Base-by-base conservation (phyloP, 495 filamentous ascomycete species). In the Astrothelium subdiscretum region DNA sequence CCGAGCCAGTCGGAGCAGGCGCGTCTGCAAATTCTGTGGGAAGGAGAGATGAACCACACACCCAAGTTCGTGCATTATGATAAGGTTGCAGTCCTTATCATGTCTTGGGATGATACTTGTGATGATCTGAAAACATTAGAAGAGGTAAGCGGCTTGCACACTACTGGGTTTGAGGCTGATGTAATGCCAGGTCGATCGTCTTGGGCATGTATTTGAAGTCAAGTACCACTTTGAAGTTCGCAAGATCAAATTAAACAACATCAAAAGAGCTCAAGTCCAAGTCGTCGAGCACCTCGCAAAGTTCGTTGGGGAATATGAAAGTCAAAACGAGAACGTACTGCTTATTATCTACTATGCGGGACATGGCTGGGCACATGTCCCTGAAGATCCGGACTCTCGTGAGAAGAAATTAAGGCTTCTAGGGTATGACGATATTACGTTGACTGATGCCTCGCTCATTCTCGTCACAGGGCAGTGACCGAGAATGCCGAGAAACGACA, bases 271-370 rank as follows among this genome's bases (percentile, higher is more conserved):
- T 15, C 48, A 54, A 29, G 15, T 5, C 4, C 48, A 54, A 15
- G 29, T 54, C 20, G 10, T n/a, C 15, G 5, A 32, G 31, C 31
- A 35, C 31, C 51, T 68, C 35, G 63, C 40, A 10, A 31, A 66
- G n/a, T 68, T 65, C 38, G 63, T 66, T 10, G 3, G 31, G 0
- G 48, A 54, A 6, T 54, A 4, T 29, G 54, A 65, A 10, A 44
- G 54, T 42, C 59, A 65, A 24, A 57, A 27, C 20, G 15, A 38
- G 8, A 29, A 59, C 31, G 57, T 59, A 26, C 57, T 68, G 0
- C 52, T 68, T 1, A 68, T 68, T 22, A 62, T 68, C 1, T 68
- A 68, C 44, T 68, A 68, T 59, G 66, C 66, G 26, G 66, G 66
- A 1, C 66, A 68, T 62, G 66, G 66, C 18, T 65, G 22, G 44